A percentile compares a stretch with the other conserved stretches of the same genome.
Evolutionary conservation across 2,329 filamentous ascomycete species (phyloP).

Genomic region (Madurella fahalii): DNA sequence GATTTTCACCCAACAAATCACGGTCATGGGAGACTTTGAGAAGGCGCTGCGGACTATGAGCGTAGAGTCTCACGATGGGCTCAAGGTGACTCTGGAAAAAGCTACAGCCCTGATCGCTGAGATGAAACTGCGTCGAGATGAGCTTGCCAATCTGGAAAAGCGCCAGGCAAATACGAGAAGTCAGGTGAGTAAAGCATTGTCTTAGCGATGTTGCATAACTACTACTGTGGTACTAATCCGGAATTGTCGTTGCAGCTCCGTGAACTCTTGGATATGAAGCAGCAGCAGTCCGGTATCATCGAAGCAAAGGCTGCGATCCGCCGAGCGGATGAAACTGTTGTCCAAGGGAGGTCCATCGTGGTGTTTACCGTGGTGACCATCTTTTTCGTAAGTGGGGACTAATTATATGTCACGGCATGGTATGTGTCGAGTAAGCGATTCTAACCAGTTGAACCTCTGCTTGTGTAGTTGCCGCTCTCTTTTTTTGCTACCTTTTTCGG

Average conservation of each 20-base stretch:
- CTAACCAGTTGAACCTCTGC: background rate
- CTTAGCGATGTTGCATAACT: background rate
- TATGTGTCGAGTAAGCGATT: background rate
- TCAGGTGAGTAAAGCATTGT: constrained; percentile 20
- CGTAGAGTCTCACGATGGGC: constrained; percentile 5
- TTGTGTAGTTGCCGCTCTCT: constrained; percentile 32
- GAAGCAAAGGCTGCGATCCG: constrained; percentile 31
- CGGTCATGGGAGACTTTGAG: constrained; percentile 23
- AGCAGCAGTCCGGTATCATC: constrained; percentile 34
- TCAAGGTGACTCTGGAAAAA: constrained; percentile 10
- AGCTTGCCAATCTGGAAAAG: constrained; percentile 28
- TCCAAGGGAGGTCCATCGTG: constrained; percentile 32
- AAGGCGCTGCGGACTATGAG: constrained; percentile 18
- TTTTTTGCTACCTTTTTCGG: constrained; percentile 38
- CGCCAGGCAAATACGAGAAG: constrained; percentile 27
- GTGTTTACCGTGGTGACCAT: constrained; percentile 35
- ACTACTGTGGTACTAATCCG: background rate
- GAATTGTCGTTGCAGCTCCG: constrained; percentile 22
- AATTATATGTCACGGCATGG: background rate
- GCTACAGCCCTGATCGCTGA: constrained; percentile 18
- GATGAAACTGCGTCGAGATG: constrained; percentile 23
- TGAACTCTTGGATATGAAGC: constrained; percentile 31
- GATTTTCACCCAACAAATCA: constrained; percentile 24
- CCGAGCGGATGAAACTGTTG: constrained; percentile 29
- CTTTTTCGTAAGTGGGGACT: constrained; percentile 32